Base-by-base conservation (phyloP, 2,329 filamentous ascomycete species). In the Aureobasidium sp. region DNA sequence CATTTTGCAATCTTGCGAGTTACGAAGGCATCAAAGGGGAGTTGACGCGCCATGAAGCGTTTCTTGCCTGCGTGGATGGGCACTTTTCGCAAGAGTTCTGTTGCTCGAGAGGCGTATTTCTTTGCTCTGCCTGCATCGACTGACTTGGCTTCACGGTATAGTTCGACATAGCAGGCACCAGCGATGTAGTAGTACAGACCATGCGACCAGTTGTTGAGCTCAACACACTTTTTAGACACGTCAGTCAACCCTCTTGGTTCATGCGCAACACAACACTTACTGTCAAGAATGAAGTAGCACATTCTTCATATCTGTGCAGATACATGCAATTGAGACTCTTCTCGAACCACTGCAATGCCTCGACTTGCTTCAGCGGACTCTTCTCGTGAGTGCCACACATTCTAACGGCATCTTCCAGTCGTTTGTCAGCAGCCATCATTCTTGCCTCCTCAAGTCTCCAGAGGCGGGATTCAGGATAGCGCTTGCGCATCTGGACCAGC, bases 391-490 rank as follows among this genome's bases (percentile, higher is more conserved):
- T 84, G 5, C 60, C 60, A 79, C 35, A 79, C 29, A 91, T 78
- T 1, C 81, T 77, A 42, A 96, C 78, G 0, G 91, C 88, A 35
- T 82, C 81, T 33, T 84, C 78, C 0, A 97, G 77, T 50, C 88
- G 76, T 40, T 83, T 82, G 58, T 87, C 84, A 39, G 85, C 85
- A 8, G 87, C 85, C 31, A 86, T 76, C 78, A 91, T 86, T 29
- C 92, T 82, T 0, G 91, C 89, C 76, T 97, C 90, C 73, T 97
- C 93, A 1, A 97, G 78, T 17, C 88, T 80, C 93, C 93, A 99
- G 11, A 97, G 81, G 49, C 87, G 83, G 52, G 88, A 92, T 58
- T 90, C 84, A 0, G 92, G 91, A 69, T 96, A 96, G 2, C 88
- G 84, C 24, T 75, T 70, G 48, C 90, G 83, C 88, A 97, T 94